Evolutionary conservation across 345 rosid species (phyloP), one percentile per base, ranked within the genome.

Genomic region (Passiflora organensis): DNA sequence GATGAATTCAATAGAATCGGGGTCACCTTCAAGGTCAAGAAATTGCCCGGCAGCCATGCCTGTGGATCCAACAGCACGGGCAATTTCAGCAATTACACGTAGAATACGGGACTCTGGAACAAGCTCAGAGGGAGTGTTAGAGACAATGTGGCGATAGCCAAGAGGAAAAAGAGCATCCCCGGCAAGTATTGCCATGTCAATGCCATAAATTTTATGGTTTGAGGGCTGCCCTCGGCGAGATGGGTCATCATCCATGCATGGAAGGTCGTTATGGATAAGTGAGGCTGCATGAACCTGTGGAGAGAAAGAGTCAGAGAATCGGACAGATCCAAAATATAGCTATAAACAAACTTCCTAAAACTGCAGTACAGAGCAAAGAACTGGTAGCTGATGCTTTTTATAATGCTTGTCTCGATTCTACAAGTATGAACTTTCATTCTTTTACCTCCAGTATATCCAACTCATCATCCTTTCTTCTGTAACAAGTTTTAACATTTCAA

Each of bases 31-130:
- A 12, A 89, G 89, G 69, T 93, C 95, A 21, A 84, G 79, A 70
- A 80, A 93, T 80, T 93, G 96, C 13, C 99, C 96, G 0, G 99
- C 96, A 53, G 95, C 94, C 96, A 91, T 91, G 57, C 95, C 98
- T 2, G 85, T 77, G 23, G 96, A 91, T 1, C 98, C 98, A 34
- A 91, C 96, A 9, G 89, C 67, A 61, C 89, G 93, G 32, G 98
- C 96, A 4, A 91, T 91, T 82, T 91, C 96, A 0, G 94, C 67
- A 50, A 86, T 80, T 74, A 91, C 83, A 22, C 78, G 82, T 59
- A 91, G 87, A 34, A 91, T 21, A 28, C 76, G 69, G 32, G 81
- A 0, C 56, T 60, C 87, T 5, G 95, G 96, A 34, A 84, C 95
- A 22, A 89, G 84, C 10, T 78, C 69, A 0, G 82, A 45, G 10